phyloP scores from a whole-genome alignment of 192 early-diverging fungal species.

The Podila clonocystis region DNA sequence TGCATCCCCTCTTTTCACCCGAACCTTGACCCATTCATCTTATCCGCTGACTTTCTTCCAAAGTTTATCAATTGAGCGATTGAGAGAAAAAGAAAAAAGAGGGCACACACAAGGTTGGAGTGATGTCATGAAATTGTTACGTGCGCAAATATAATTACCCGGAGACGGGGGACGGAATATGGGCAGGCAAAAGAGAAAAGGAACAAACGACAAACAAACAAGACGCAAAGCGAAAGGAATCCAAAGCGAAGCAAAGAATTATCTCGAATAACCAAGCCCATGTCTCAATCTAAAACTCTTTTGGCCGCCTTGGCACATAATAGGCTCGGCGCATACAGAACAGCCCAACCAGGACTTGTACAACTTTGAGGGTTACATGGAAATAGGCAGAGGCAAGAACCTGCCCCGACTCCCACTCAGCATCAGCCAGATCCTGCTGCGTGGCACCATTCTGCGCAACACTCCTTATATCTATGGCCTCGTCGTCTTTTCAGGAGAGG shows the following conservation, averaged over 20 bases:
- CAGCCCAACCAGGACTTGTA: slow-evolving; percentile 82
- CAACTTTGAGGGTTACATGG: slow-evolving; percentile 84
- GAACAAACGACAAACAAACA: no score
- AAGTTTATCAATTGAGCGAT: neutral
- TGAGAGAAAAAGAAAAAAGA: neutral
- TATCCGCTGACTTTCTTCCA: no score
- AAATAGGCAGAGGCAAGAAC: slow-evolving; percentile 56
- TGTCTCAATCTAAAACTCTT: neutral
- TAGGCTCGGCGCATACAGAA: slow-evolving; percentile 70
- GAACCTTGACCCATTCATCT: no score
- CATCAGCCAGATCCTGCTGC: slow-evolving; percentile 82
- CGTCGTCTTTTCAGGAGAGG: slow-evolving; percentile 77
- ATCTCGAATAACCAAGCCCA: no score
- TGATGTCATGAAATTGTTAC: neutral
- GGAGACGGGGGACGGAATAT: neutral
- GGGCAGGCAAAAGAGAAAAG: neutral
- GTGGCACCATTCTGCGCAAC: slow-evolving; percentile 87
- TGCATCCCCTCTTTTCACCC: no score
- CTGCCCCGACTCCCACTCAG: slow-evolving; percentile 70
- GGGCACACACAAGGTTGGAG: neutral
- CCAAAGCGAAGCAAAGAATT: no score
- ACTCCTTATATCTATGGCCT: slow-evolving; percentile 82
- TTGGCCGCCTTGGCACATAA: neutral
- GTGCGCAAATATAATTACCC: slow-evolving; percentile 4
- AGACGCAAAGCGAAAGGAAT: no score